Percentiles rank a stretch among this genome's conserved stretches.
These are phyloP conservation scores for Sisymbrium altissimum DNA, from an alignment of 345 rosid genomes.

Conservation along the genomic window DNA sequence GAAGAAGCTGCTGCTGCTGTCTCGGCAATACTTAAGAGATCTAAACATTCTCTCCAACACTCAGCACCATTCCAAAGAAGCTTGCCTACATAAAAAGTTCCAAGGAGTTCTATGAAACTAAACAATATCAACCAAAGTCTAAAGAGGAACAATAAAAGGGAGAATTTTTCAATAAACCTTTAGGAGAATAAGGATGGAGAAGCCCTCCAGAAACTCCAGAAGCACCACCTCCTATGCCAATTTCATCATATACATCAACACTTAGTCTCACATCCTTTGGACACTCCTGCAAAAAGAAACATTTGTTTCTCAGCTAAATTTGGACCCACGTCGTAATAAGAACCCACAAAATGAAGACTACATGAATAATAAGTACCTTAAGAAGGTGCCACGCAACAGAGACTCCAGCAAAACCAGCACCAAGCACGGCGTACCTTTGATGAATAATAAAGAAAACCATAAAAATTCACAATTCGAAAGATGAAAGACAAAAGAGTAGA, in stretches of 20 bases:
- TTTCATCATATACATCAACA: slow-evolving; percentile 80
- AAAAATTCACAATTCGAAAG: background rate
- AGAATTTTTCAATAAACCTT: slow-evolving; percentile 43
- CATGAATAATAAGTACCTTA: slow-evolving; percentile 37
- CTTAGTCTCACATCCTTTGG: slow-evolving; percentile 44
- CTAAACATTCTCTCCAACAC: slow-evolving; percentile 79
- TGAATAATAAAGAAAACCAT: background rate
- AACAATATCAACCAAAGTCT: too few species aligned
- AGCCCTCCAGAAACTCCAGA: slow-evolving; percentile 96
- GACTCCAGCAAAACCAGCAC: slow-evolving; percentile 97
- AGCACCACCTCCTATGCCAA: slow-evolving; percentile 90
- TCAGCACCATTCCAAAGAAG: slow-evolving; percentile 84
- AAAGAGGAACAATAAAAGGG: background rate
- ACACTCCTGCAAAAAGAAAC: slow-evolving; percentile 45
- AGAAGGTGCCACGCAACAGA: slow-evolving; percentile 86
- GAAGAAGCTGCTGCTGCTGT: slow-evolving; percentile 41
- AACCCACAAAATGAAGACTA: background rate
- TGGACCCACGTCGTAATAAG: background rate
- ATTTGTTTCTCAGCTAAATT: background rate
- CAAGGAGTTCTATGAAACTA: background rate
- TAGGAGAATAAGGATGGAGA: slow-evolving; percentile 90
- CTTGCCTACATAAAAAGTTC: slow-evolving; percentile 48
- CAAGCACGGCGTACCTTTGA: slow-evolving; percentile 82
- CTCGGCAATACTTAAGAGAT: slow-evolving; percentile 65
- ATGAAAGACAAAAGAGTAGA: background rate